Conservation (phyloP, 2,329 filamentous ascomycete genomes). For the Venturiaceae sp. region DNA sequence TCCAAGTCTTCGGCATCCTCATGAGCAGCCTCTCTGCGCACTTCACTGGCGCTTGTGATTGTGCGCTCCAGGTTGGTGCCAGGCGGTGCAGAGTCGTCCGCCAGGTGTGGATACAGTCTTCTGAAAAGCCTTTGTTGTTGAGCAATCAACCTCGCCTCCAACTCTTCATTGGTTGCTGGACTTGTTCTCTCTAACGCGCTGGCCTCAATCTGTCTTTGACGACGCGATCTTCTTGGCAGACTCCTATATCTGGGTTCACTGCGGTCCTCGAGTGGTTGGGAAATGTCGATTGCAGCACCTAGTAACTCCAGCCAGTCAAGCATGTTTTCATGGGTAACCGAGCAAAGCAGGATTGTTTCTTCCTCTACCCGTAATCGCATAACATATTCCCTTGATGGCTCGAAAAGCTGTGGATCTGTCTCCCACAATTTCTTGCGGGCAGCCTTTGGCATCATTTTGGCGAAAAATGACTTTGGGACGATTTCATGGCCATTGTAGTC, state of each 20-base stretch:
- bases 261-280: constrained; percentile 61
- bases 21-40: not conserved
- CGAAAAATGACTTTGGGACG: constrained; percentile 33
- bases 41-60: not conserved
- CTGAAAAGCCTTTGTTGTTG: constrained; percentile 39
- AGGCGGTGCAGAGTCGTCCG: not conserved
- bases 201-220: constrained; percentile 25
- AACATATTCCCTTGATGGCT: constrained; percentile 44
- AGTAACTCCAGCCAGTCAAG: constrained; percentile 59
- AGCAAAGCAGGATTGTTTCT: constrained; percentile 64
- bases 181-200: constrained; percentile 17
- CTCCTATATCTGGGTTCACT: constrained; percentile 35
- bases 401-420: constrained; percentile 37
- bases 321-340: constrained; percentile 54
- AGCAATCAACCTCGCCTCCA: constrained; percentile 29
- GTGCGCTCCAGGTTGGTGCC: not conserved
- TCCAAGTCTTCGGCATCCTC: constrained; percentile 1
- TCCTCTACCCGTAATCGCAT: constrained; percentile 64
- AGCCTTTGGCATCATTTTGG: constrained; percentile 31
- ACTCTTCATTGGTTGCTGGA: constrained; percentile 14
- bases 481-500: constrained; percentile 55
- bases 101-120: constrained; percentile 35
- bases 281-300: constrained; percentile 65
- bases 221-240: constrained; percentile 31
- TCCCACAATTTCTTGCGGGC: constrained; percentile 30